phyloP scores from a whole-genome alignment of 179 eudicot genomes.

The Sideroxylon spinosum region DNA sequence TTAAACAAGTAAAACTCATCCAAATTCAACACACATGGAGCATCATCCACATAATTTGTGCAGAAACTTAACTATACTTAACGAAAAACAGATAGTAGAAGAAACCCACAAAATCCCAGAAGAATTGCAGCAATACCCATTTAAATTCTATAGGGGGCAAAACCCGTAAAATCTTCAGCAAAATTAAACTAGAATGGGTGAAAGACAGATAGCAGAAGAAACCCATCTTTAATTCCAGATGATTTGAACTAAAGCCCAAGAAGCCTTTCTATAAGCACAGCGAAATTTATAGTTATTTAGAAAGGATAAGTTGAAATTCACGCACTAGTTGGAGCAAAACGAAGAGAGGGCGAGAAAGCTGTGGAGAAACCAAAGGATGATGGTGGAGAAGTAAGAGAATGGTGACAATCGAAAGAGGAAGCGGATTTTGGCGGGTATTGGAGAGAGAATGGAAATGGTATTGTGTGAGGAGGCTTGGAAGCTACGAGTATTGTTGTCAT shows the following conservation, averaged over 20 bases:
- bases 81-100: neutral
- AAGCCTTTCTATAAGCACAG: neutral
- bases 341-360: neutral
- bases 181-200: neutral
- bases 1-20: neutral
- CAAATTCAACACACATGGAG: neutral
- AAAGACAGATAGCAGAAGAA: neutral
- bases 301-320: neutral
- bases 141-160: neutral
- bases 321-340: conserved; percentile 13
- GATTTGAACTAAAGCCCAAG: neutral
- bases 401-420: conserved; percentile 4
- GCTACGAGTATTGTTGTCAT: neutral
- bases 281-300: neutral
- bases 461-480: neutral
- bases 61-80: neutral
- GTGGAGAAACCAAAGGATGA: neutral
- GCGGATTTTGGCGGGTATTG: neutral
- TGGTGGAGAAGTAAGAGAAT: neutral
- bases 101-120: neutral
- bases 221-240: neutral
- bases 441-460: conserved; percentile 4
- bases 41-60: neutral
- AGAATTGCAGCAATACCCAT: neutral
- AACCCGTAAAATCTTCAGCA: neutral